Evolutionary conservation across 2,329 filamentous ascomycete species (phyloP), one percentile per base, ranked within the genome.

Genomic region (Hypoxylon sp.): DNA sequence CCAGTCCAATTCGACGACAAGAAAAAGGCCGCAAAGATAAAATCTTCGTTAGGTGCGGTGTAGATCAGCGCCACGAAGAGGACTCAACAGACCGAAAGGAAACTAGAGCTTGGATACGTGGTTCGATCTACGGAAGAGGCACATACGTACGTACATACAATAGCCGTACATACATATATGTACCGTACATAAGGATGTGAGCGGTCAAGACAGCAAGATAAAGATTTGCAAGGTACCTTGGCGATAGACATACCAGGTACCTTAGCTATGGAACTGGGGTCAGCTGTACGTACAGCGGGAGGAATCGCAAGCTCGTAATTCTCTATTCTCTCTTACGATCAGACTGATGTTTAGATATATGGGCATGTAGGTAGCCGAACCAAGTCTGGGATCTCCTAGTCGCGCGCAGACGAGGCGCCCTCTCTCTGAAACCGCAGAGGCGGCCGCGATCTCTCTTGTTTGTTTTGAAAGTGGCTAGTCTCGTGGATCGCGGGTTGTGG

Each of bases 201-300:
- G 68, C 68, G 69, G 69, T 71, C 69, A 70, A 68, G 64, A 68
- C 59, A 65, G 61, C 69, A 70, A 68, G 64, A 68, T 60, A 65
- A 63, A 58, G 47, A 53, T 46, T 24, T 42, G 31, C 31, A 35
- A 35, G 31, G 31, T 35, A 17, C 31, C 31, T 35, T 35, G 31
- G 31, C 31, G n/a, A n/a, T n/a, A n/a, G n/a, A n/a, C n/a, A n/a
- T n/a, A n/a, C n/a, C n/a, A n/a, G n/a, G n/a, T n/a, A n/a, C n/a
- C n/a, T n/a, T 17, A 35, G 26, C 38, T 15, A 17, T n/a, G n/a
- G n/a, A n/a, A n/a, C n/a, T n/a, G 21, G 20, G 38, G 21, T 24
- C 38, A 42, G 38, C 20, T 21, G n/a, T 26, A 42, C 21, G 20
- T 7, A 41, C 15, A 41, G n/a, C n/a, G n/a, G n/a, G n/a, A n/a